Evolutionary conservation across 2,329 filamentous ascomycete species (phyloP).

Genomic region (Kalaharituber pfeilii): DNA sequence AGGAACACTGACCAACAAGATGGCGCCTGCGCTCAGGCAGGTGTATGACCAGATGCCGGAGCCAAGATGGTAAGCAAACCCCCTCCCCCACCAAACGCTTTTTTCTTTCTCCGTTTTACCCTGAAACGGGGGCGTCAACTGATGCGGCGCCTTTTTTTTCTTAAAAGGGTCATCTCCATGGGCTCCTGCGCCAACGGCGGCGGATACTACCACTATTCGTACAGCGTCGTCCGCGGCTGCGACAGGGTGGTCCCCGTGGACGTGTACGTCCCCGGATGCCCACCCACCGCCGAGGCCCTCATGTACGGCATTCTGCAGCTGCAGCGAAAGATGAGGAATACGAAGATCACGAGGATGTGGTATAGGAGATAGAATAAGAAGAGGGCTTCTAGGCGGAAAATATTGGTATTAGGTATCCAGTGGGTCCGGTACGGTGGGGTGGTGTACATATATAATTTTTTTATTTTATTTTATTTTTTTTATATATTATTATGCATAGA

Average conservation of each 20-base stretch:
- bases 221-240: constrained; percentile 56
- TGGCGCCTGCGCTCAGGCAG: constrained; percentile 77
- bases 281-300: constrained; percentile 43
- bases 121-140: too few species aligned
- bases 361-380: constrained; percentile 32
- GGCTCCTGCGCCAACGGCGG: constrained; percentile 71
- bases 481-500: too few species aligned
- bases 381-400: too few species aligned
- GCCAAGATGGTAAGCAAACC: constrained; percentile 47
- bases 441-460: background rate
- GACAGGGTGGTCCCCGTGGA: constrained; percentile 65
- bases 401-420: too few species aligned
- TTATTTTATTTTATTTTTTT: too few species aligned
- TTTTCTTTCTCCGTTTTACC: background rate
- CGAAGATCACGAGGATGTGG: constrained; percentile 35
- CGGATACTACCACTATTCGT: constrained; percentile 77
- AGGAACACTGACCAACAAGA: constrained; percentile 87
- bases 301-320: constrained; percentile 58
- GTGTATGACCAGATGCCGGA: constrained; percentile 95
- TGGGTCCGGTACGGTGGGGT: background rate
- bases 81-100: background rate
- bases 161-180: constrained; percentile 52
- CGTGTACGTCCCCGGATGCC: constrained; percentile 62
- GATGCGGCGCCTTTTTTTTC: too few species aligned
- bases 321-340: constrained; percentile 55